Evolutionary conservation across 805 yeast species (phyloP).

Genomic region (Candida sithepensis): DNA sequence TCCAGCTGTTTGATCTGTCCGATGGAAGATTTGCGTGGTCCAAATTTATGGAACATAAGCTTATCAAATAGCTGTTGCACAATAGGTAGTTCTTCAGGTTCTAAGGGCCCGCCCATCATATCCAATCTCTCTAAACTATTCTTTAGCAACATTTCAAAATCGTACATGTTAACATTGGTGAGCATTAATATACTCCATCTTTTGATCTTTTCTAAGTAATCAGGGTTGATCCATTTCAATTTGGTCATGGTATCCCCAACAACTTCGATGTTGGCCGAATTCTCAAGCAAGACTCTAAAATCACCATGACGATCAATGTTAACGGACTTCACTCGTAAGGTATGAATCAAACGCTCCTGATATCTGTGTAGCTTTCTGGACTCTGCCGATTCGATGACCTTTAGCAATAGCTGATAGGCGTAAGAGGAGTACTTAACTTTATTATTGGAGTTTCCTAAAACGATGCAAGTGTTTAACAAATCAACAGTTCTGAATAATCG

Average conservation of each 20-base stretch:
- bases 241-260: conserved; percentile 1
- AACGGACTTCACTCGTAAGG: background rate
- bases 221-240: conserved; percentile 3
- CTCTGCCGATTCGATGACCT: background rate
- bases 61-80: background rate
- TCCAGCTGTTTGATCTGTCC: background rate
- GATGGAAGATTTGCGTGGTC: too few relatives aligned
- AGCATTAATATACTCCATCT: background rate
- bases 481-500: background rate
- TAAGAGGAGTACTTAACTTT: background rate
- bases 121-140: background rate
- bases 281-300: background rate
- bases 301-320: background rate
- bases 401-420: background rate
- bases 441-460: background rate
- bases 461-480: background rate
- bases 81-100: conserved; percentile 1
- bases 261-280: background rate
- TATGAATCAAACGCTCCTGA: background rate
- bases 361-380: background rate
- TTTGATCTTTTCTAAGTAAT: conserved; percentile 1
- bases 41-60: background rate
- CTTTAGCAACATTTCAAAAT: background rate
- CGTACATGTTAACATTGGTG: background rate
- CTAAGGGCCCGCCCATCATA: conserved; percentile 1